phyloP scores from a whole-genome alignment of 176 grass and related monocot genomes.

The Aegilops speltoides region DNA sequence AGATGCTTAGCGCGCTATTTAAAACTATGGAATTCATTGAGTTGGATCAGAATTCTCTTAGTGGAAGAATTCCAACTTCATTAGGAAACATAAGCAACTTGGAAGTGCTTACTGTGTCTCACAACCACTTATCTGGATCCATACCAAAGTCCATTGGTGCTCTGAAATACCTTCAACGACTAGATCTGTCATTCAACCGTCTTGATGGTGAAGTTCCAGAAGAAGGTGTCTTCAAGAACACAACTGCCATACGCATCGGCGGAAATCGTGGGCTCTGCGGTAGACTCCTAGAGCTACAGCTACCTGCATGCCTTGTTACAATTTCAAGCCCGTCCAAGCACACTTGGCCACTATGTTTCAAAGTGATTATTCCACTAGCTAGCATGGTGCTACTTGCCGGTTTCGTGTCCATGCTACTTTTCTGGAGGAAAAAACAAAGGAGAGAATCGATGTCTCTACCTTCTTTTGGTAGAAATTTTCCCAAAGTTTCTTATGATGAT shows the following conservation, averaged over 20 bases:
- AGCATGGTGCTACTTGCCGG: not conserved
- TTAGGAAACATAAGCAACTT: not conserved
- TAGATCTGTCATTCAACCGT: constrained; percentile 14
- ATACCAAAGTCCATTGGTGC: not conserved
- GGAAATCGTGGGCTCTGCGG: not conserved
- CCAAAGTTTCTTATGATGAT: constrained; percentile 4
- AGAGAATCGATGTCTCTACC: not conserved
- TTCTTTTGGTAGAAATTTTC: not conserved
- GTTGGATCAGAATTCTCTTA: not conserved
- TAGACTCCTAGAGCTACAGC: not conserved
- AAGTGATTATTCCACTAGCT: not conserved
- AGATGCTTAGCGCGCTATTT: too few species aligned
- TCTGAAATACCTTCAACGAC: not conserved
- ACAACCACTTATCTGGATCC: not conserved
- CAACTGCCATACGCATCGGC: not conserved
- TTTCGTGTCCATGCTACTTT: not conserved
- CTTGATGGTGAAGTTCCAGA: not conserved
- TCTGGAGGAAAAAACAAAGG: not conserved
- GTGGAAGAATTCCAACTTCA: not conserved
- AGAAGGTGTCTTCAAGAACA: not conserved
- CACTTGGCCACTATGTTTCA: not conserved
- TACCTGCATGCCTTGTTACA: not conserved
- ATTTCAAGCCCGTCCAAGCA: not conserved
- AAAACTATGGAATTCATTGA: not conserved
- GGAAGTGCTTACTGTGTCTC: not conserved